Percentiles rank a stretch among this genome's conserved stretches.
These are phyloP conservation scores for Diacronema lutheri DNA, from an alignment of 78 protist species.

Conservation along the genomic window DNA sequence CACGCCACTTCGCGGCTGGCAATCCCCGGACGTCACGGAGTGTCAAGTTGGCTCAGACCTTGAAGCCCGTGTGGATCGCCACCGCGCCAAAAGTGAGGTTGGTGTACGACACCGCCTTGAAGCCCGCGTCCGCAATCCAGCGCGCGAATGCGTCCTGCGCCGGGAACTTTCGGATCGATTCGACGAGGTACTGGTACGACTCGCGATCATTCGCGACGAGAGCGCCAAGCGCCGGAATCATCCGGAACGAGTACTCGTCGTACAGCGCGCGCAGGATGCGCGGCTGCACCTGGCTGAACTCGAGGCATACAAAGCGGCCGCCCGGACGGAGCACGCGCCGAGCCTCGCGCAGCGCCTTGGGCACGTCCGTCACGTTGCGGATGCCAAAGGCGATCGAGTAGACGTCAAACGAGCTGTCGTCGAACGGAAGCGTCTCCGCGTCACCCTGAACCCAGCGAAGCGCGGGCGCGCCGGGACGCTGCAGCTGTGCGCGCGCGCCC, in stretches of 20 bases:
- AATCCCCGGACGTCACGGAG: no score
- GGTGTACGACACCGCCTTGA: background rate
- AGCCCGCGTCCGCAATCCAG: background rate
- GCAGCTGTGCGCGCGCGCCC: background rate
- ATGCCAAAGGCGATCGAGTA: conserved; percentile 38
- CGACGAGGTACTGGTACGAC: conserved; percentile 43
- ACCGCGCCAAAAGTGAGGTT: conserved; percentile 5
- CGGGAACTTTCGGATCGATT: conserved; percentile 11
- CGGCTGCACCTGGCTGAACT: background rate
- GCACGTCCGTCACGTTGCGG: conserved; percentile 1
- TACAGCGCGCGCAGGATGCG: background rate
- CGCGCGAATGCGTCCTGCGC: background rate
- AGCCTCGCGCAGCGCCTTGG: background rate
- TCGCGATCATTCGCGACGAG: conserved; percentile 14
- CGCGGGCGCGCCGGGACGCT: background rate
- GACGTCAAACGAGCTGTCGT: conserved; percentile 6
- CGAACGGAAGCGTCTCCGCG: conserved; percentile 23
- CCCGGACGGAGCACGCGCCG: conserved; percentile 28
- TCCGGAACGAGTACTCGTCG: background rate
- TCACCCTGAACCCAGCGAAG: background rate
- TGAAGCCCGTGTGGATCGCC: conserved; percentile 33
- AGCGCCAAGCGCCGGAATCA: conserved; percentile 17
- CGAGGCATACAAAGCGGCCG: conserved; percentile 34
- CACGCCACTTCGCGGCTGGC: no score
- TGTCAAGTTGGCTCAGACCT: no score